Base-by-base conservation (phyloP, 257 asterid species). In the Schizonepeta tenuifolia region DNA sequence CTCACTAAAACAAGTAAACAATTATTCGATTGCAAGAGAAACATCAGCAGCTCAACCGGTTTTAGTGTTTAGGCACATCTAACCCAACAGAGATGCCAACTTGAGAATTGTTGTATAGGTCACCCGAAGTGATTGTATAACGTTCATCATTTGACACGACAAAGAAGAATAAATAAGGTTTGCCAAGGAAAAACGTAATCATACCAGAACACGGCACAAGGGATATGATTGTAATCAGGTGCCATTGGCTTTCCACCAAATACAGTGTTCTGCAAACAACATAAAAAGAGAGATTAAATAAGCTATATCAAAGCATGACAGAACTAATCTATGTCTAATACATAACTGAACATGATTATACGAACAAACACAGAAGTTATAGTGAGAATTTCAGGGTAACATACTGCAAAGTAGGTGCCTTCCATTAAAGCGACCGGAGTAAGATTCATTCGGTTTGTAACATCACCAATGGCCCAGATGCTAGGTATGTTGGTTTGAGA, bases 371-470 rank as follows among this genome's bases (percentile, higher is more conserved):
- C 35, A 18, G 2, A 50, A 71, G 14, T 36, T n/a, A 44, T 3
- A 56, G 69, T 1, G 18, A 65, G 40, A 24, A 62, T 47, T 63
- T n/a, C 43, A 79, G 35, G 43, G 72, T 67, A 57, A 81, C 90
- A 61, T 90, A 95, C 99, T 2, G 96, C 95, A 72, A 95, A 92
- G 72, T 80, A 85, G 77, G 90, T 77, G 77, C 98, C 99, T 84
- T 95, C 99, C 98, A 88, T 87, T 69, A 95, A 87, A 83, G 99
- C 99, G 77, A 95, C 96, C 43, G 99, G 99, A 72, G 98, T 95
- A 49, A 95, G 97, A 85, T 95, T 95, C 85, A 95, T 87, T 49
- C 97, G 85, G 78, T 95, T 86, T 49, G 98, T 92, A 65, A 83
- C 98, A 82, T 95, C 98, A 40, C 97, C 98, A 26, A 95, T 84